Evolutionary conservation across 2,329 filamentous ascomycete species (phyloP).

Genomic region (Chaetomium sp.): DNA sequence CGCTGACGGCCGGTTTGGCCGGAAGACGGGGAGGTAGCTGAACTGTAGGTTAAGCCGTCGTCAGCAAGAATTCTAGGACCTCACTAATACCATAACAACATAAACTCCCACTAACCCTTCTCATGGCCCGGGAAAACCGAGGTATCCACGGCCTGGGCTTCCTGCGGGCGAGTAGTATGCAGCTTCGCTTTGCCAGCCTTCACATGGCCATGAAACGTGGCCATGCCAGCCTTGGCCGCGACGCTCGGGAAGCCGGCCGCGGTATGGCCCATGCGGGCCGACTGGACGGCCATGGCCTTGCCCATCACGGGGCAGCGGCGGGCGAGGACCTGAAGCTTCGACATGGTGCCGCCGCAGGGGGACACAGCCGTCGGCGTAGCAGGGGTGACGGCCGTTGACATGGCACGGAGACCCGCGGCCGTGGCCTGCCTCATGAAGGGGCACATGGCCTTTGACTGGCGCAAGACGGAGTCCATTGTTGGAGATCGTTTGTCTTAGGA

Average conservation of each 20-base stretch:
- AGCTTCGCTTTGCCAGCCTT: constrained; percentile 62
- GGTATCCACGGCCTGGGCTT: constrained; percentile 70
- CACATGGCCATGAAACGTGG: constrained; percentile 44
- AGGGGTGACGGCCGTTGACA: constrained; percentile 57
- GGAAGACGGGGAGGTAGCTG: constrained; percentile 31
- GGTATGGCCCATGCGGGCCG: constrained; percentile 44
- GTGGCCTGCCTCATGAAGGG: constrained; percentile 95
- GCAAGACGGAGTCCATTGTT: constrained; percentile 84
- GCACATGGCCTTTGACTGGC: constrained; percentile 94
- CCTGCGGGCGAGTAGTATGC: constrained; percentile 72
- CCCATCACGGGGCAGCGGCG: constrained; percentile 98
- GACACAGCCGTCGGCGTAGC: constrained; percentile 50
- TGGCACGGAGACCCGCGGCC: constrained; percentile 80
- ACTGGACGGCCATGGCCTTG: constrained; percentile 88
- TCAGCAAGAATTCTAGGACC: constrained; percentile 5
- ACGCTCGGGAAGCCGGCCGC: constrained; percentile 34
- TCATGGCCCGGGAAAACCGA: constrained; percentile 38
- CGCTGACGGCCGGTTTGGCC: constrained; percentile 15
- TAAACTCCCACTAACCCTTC: constrained; percentile 37
- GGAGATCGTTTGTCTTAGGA: background rate
- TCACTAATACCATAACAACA: background rate
- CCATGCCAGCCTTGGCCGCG: constrained; percentile 42
- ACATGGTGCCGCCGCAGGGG: constrained; percentile 86
- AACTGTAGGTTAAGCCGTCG: constrained; percentile 22
- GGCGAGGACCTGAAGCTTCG: constrained; percentile 89